Evolutionary conservation across 2,329 filamentous ascomycete species (phyloP).

Genomic region (Trichoderma sp.): DNA sequence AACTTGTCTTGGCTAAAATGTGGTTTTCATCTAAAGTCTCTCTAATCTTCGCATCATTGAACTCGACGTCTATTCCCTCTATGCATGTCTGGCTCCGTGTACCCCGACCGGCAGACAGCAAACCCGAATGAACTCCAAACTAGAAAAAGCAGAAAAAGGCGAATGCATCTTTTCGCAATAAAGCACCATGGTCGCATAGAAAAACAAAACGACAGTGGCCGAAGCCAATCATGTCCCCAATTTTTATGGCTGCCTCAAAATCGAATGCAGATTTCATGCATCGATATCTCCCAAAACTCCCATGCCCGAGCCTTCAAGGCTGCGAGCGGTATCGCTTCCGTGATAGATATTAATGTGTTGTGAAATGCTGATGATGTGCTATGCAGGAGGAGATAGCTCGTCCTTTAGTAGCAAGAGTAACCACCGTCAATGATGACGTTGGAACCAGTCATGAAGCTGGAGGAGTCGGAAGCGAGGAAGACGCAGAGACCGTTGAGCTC

Average conservation of each 20-base stretch:
- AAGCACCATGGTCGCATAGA: conserved; percentile 9
- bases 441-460: conserved; percentile 73
- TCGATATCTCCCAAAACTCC: conserved; percentile 18
- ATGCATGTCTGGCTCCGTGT: conserved; percentile 19
- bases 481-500: conserved; percentile 77
- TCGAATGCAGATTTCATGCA: conserved; percentile 2
- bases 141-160: conserved; percentile 7
- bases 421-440: conserved; percentile 71
- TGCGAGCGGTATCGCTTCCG: conserved; percentile 6
- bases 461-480: conserved; percentile 71
- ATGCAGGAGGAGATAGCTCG: background rate
- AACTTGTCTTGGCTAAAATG: background rate
- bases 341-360: conserved; percentile 16
- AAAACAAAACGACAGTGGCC: background rate
- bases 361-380: conserved; percentile 10
- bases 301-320: background rate
- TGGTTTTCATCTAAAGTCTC: conserved; percentile 17
- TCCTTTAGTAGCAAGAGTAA: conserved; percentile 59
- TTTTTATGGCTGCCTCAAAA: conserved; percentile 12
- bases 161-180: conserved; percentile 12
- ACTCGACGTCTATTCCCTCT: conserved; percentile 22
- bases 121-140: conserved; percentile 26
- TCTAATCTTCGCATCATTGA: conserved; percentile 19
- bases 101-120: conserved; percentile 20
- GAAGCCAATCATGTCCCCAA: background rate